These are phyloP conservation scores for Termitomyces sp. DNA, from an alignment of 768 basidiomycete genomes.

Conservation along the genomic window DNA sequence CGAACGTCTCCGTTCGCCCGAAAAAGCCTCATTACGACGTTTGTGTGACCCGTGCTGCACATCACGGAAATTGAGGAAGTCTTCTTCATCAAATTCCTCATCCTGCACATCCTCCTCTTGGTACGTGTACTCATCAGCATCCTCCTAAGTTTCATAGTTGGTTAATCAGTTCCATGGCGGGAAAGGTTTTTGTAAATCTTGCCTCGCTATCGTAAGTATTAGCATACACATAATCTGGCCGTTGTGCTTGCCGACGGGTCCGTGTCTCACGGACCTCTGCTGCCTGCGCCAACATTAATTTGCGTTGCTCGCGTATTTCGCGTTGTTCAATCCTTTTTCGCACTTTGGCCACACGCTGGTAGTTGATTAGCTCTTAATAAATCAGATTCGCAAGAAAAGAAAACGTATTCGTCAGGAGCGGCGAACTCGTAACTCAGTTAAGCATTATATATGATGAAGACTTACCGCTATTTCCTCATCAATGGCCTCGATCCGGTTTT, in stretches of 20 bases:
- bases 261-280: conserved; percentile 78
- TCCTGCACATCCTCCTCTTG: conserved; percentile 66
- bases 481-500: conserved; percentile 58
- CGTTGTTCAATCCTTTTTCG: conserved; percentile 68
- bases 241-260: conserved; percentile 65
- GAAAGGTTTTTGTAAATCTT: conserved; percentile 24
- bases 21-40: conserved; percentile 24
- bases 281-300: conserved; percentile 61
- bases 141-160: conserved; percentile 40
- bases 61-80: conserved; percentile 37
- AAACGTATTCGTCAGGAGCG: background rate
- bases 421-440: background rate
- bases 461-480: conserved; percentile 70
- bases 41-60: conserved; percentile 37
- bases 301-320: conserved; percentile 64
- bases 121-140: conserved; percentile 60
- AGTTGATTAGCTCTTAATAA: conserved; percentile 4
- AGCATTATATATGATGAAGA: conserved; percentile 31
- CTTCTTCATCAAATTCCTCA: conserved; percentile 54
- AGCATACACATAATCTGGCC: conserved; percentile 79
- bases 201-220: conserved; percentile 62
- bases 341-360: conserved; percentile 65
- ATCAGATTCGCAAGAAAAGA: conserved; percentile 2
- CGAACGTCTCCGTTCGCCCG: conserved; percentile 43
- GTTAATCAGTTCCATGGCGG: conserved; percentile 16